Conservation (phyloP, 2,329 filamentous ascomycete species). For the Diplodia mutila region DNA sequence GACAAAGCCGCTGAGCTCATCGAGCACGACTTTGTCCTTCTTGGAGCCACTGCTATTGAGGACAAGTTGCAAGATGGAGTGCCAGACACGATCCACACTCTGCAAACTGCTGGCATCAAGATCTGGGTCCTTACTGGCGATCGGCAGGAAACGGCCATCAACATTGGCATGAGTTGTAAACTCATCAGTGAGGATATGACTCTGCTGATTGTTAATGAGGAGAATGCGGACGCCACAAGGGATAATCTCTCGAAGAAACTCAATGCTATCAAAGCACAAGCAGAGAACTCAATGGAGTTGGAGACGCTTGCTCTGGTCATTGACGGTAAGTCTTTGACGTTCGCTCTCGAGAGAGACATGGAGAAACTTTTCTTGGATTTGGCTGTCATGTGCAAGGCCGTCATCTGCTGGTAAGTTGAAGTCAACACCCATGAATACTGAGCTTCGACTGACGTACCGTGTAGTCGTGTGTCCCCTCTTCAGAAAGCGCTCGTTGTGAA, state of each 20-base stretch:
- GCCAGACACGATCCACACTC: constrained; percentile 94
- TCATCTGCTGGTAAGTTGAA: constrained; percentile 74
- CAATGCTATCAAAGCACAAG: constrained; percentile 84
- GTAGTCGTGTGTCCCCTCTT: constrained; percentile 88
- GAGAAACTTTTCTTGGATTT: constrained; percentile 93
- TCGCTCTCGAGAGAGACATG: constrained; percentile 87
- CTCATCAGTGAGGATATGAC: constrained; percentile 99
- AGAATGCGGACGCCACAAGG: constrained; percentile 74
- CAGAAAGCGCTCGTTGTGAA: constrained; percentile 98
- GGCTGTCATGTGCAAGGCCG: constrained; percentile 96
- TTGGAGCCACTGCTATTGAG: constrained; percentile 96
- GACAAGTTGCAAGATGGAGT: constrained; percentile 96
- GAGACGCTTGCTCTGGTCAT: constrained; percentile 92
- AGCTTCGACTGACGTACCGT: constrained; percentile 16
- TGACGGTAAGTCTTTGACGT: constrained; percentile 94
- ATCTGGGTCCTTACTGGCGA: constrained; percentile 98
- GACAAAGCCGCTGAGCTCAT: constrained; percentile 97
- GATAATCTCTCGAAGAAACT: constrained; percentile 94
- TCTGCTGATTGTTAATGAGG: constrained; percentile 93
- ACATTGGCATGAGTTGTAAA: constrained; percentile 99
- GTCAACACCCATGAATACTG: not conserved
- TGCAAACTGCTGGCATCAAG: constrained; percentile 97
- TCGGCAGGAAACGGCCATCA: constrained; percentile 97
- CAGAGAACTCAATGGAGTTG: constrained; percentile 73
- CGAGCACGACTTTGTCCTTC: constrained; percentile 85